Base-by-base conservation (phyloP, 1,139 yeast genomes). In the Diutina siamensis region DNA sequence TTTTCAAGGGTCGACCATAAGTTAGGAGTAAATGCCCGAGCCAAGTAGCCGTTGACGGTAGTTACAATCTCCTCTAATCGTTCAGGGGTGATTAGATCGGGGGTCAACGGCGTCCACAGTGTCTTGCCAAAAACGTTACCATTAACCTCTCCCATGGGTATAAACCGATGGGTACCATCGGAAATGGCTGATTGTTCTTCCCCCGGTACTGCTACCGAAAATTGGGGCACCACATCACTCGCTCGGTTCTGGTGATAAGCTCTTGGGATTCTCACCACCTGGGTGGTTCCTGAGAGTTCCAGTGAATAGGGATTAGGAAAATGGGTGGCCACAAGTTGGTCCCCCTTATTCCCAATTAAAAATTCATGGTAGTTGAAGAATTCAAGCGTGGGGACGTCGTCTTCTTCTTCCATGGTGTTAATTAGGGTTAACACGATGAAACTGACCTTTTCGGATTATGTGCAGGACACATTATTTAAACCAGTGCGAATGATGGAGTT, bases 301-400 rank as follows among this genome's bases (percentile, higher is more conserved):
- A 22, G 20, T 5, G 7, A 3, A 27, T 38, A 38, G 1, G 33
- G 21, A 20, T 38, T 38, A 13, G 42, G 42, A 32, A 38, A 38
- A 13, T 38, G 42, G 32, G 31, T 38, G n/a, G 15, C 32, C 20
- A 38, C 42, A 9, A 25, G 21, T 17, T 38, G 31, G 21, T 20
- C 21, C 1, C 3, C n/a, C 10, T 9, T 21, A 15, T 32, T 17
- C 2, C n/a, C 32, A 8, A 25, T 32, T 2, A 38, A 20, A 18
- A 22, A 38, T 27, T 38, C 42, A 27, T 38, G 42, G 20, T 38
- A 38, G 33, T 25, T 38, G 33, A 38, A 38, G 22, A 38, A 38
- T 20, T 38, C 32, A 1, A 38, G 42, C 20, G 12, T n/a, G 2
- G 31, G 20, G 5, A 13, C 34, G 8, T n/a, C 36, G 9, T 18